These are phyloP conservation scores for Phaeosphaeria sp. DNA, from an alignment of 2,329 filamentous ascomycete genomes.

Conservation along the genomic window DNA sequence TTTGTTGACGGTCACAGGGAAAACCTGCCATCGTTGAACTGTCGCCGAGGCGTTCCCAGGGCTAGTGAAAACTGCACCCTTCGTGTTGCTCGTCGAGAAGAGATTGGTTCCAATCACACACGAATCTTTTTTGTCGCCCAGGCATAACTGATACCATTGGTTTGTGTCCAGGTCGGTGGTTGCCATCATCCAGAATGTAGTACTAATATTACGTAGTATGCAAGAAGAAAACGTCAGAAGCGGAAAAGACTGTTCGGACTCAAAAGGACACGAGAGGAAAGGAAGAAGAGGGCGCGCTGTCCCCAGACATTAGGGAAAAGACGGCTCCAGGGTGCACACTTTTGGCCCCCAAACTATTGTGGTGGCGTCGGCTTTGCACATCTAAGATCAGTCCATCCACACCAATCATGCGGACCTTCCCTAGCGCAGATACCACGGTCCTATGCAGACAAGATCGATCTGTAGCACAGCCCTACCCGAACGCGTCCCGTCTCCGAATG, in stretches of 20 bases:
- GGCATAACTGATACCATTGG: slow-evolving; percentile 30
- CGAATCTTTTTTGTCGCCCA: slow-evolving; percentile 9
- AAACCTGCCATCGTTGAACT: slow-evolving; percentile 28
- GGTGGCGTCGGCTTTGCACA: neutral
- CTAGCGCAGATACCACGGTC: neutral
- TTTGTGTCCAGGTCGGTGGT: slow-evolving; percentile 16
- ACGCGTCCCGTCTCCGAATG: neutral
- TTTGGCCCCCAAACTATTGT: neutral
- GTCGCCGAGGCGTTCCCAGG: slow-evolving; percentile 3
- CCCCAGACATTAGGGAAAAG: neutral
- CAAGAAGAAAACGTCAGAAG: neutral
- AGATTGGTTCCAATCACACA: slow-evolving; percentile 18
- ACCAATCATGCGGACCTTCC: neutral
- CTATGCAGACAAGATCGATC: neutral
- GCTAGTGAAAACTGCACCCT: slow-evolving; percentile 21
- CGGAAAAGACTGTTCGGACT: neutral
- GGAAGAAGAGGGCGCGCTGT: neutral
- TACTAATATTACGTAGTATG: neutral
- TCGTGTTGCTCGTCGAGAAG: slow-evolving; percentile 7
- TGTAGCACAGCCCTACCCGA: neutral
- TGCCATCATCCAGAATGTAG: slow-evolving; percentile 2
- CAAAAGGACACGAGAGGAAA: neutral
- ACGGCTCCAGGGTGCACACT: neutral
- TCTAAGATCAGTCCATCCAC: neutral
- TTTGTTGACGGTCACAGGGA: slow-evolving; percentile 18